Conservation (phyloP, 1,284 basidiomycete species). For the Apiotrichum gracile region DNA sequence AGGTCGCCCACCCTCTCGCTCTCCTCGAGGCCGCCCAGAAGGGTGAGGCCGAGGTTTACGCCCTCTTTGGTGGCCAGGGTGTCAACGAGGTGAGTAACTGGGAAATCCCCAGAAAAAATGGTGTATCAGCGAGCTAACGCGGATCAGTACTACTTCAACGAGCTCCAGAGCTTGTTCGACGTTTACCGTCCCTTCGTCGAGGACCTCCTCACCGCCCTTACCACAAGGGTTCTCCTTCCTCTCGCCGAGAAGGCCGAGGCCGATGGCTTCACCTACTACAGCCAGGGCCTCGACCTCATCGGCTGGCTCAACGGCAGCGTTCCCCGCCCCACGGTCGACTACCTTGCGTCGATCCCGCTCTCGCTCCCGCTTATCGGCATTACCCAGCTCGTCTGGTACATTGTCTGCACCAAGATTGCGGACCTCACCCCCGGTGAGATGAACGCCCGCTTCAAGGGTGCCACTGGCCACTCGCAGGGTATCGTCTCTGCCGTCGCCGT, state of each 20-base stretch:
- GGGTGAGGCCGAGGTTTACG: constrained; percentile 76
- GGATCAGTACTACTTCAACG: constrained; percentile 78
- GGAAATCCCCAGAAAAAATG: background rate
- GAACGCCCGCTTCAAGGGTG: constrained; percentile 68
- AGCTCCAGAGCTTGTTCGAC: constrained; percentile 85
- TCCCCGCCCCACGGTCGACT: constrained; percentile 71
- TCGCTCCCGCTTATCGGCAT: constrained; percentile 94
- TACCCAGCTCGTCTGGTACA: constrained; percentile 90
- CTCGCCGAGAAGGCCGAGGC: constrained; percentile 59
- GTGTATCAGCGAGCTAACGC: constrained; percentile 18
- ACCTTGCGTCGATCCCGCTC: constrained; percentile 89
- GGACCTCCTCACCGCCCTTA: constrained; percentile 62
- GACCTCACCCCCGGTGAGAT: constrained; percentile 74
- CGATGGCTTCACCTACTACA: constrained; percentile 63
- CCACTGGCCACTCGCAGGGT: constrained; percentile 96
- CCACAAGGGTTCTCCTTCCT: constrained; percentile 63
- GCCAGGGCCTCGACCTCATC: constrained; percentile 71
- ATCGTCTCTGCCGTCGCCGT: constrained; percentile 87
- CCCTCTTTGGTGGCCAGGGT: constrained; percentile 96
- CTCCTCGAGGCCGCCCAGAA: constrained; percentile 65
- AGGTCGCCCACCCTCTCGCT: constrained; percentile 62
- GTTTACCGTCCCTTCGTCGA: constrained; percentile 81
- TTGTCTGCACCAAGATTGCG: constrained; percentile 68
- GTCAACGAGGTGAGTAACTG: constrained; percentile 67
- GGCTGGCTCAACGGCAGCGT: constrained; percentile 73